Conservation (phyloP, 495 filamentous ascomycete genomes). For the Penicillium riverlandense region DNA sequence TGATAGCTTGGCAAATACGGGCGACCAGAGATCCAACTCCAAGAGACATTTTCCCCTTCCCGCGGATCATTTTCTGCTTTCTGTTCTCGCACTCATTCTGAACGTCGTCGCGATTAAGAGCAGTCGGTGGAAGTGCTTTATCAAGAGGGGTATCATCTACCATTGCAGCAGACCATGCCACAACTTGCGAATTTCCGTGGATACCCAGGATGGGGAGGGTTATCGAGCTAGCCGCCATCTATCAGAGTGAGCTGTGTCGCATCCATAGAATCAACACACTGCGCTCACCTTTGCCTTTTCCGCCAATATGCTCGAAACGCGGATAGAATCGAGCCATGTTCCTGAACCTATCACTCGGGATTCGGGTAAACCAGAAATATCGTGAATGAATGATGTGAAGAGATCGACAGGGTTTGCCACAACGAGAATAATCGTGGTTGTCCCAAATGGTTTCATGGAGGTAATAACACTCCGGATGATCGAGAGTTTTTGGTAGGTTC, state of each 20-base stretch:
- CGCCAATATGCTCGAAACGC: too few relatives aligned
- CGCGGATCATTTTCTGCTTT: too few relatives aligned
- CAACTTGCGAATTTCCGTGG: constrained; percentile 35
- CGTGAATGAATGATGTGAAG: constrained; percentile 30
- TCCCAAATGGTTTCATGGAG: constrained; percentile 28
- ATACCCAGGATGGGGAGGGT: constrained; percentile 36
- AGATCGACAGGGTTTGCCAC: constrained; percentile 44
- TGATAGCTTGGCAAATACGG: constrained; percentile 5
- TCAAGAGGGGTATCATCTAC: constrained; percentile 13
- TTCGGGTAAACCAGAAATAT: constrained; percentile 19
- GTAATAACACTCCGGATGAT: constrained; percentile 28
- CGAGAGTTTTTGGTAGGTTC: constrained; percentile 32
- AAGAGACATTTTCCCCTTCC: too few relatives aligned
- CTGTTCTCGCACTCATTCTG: too few relatives aligned
- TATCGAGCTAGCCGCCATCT: constrained; percentile 21
- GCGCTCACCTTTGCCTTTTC: too few relatives aligned
- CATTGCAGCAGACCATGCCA: constrained; percentile 31
- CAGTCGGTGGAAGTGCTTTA: background rate
- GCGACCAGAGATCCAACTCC: background rate
- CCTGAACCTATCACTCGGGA: too few relatives aligned
- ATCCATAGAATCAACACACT: too few relatives aligned
- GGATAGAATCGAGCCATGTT: too few relatives aligned
- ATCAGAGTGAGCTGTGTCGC: too few relatives aligned
- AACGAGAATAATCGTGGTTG: constrained; percentile 30
- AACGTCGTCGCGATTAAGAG: too few relatives aligned